Conservation (phyloP, 2,329 filamentous ascomycete genomes). For the Aspergillus sp. region DNA sequence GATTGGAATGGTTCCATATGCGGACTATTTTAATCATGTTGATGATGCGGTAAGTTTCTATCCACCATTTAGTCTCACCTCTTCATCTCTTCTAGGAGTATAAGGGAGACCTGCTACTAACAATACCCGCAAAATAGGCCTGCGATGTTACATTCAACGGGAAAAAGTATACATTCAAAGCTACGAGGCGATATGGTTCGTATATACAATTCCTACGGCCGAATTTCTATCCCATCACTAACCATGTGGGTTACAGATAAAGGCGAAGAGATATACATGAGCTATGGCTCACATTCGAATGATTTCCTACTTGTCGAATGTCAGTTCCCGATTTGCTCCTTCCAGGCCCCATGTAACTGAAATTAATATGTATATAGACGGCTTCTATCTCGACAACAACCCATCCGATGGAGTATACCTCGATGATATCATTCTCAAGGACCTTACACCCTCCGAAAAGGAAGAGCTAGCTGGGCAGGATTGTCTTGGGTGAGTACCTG, state of each 20-base stretch:
- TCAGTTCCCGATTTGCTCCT: constrained; percentile 15
- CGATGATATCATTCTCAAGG: constrained; percentile 34
- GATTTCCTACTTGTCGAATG: constrained; percentile 40
- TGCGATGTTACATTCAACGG: constrained; percentile 31
- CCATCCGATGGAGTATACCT: constrained; percentile 34
- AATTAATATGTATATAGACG: constrained; percentile 24
- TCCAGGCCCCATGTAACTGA: not conserved
- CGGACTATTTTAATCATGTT: constrained; percentile 44
- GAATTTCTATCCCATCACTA: not conserved
- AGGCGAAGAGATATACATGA: constrained; percentile 39
- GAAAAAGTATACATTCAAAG: constrained; percentile 26
- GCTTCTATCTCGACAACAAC: constrained; percentile 36
- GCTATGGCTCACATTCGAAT: constrained; percentile 39
- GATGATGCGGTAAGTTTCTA: constrained; percentile 32
- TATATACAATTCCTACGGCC: not conserved
- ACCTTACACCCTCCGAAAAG: constrained; percentile 21
- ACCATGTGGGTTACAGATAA: constrained; percentile 22
- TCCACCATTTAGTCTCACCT: not conserved
- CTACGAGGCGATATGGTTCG: constrained; percentile 27
- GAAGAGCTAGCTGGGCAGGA: constrained; percentile 23
- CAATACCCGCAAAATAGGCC: constrained; percentile 6
- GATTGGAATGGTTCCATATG: constrained; percentile 41
- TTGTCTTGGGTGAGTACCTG: constrained; percentile 26
- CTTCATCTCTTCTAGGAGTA: not conserved
- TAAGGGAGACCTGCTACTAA: not conserved